A percentile compares a stretch with the other conserved stretches of the same genome.
These are phyloP conservation scores for Solanum habrochaites DNA, from an alignment of 257 asterid species.

Conservation along the genomic window DNA sequence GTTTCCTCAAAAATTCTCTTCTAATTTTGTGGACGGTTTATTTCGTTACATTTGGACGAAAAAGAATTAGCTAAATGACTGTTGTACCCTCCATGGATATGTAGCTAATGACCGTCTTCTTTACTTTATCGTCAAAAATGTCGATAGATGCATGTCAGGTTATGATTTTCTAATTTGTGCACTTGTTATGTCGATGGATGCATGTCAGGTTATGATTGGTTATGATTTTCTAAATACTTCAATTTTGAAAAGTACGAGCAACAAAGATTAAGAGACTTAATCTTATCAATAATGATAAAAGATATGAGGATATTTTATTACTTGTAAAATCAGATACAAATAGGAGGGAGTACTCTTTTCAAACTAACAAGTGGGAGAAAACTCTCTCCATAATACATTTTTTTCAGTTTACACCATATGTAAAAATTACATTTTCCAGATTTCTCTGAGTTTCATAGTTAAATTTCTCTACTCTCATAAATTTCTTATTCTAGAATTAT, in stretches of 20 bases:
- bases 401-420: neutral
- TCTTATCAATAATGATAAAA: neutral
- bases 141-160: too few species aligned
- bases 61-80: neutral
- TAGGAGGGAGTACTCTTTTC: neutral
- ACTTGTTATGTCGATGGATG: neutral
- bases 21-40: conserved; percentile 3
- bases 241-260: neutral
- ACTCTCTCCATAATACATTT: neutral
- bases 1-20: neutral
- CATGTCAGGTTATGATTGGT: neutral
- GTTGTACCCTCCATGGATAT: neutral
- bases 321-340: neutral
- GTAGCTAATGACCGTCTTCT: too few species aligned
- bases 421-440: neutral
- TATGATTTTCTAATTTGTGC: too few species aligned
- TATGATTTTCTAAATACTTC: neutral
- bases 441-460: neutral
- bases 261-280: neutral
- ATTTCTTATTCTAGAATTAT: neutral
- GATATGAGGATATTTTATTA: neutral
- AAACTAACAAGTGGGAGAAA: neutral
- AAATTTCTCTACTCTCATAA: neutral
- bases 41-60: neutral
- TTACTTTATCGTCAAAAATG: too few species aligned